These are phyloP conservation scores for Pogostemon cablin DNA, from an alignment of 257 asterid species.

Conservation along the genomic window DNA sequence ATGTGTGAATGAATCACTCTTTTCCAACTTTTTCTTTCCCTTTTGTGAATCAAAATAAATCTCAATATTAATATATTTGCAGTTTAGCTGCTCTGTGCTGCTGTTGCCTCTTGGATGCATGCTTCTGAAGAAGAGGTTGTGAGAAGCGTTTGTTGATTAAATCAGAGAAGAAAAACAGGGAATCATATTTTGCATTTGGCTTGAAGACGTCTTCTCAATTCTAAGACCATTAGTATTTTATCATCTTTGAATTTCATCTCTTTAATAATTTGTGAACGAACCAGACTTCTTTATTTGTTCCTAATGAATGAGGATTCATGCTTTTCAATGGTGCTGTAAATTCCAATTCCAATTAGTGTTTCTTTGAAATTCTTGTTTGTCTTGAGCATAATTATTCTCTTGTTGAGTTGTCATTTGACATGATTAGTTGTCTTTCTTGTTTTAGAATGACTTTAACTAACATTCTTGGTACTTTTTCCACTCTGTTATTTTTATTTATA, in stretches of 20 bases:
- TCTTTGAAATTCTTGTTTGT: conserved; percentile 3
- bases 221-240: conserved; percentile 24
- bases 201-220: conserved; percentile 24
- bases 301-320: conserved; percentile 24
- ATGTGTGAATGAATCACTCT: too few species aligned
- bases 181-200: conserved; percentile 29
- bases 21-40: not conserved
- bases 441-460: not conserved
- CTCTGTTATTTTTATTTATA: not conserved
- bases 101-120: conserved; percentile 67
- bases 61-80: conserved; percentile 22
- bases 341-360: conserved; percentile 6
- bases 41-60: not conserved
- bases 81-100: conserved; percentile 79
- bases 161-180: not conserved
- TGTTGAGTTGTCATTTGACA: conserved; percentile 21
- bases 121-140: conserved; percentile 47
- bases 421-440: not conserved
- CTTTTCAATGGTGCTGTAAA: conserved; percentile 24
- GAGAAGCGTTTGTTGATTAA: conserved; percentile 23
- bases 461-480: not conserved
- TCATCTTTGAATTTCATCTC: conserved; percentile 10
- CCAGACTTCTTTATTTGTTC: conserved; percentile 23
- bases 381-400: not conserved
- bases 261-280: conserved; percentile 32